A percentile compares a stretch with the other conserved stretches of the same genome.
phyloP scores from a whole-genome alignment of 208 protist genomes.

The Trypanosoma cruzi region DNA sequence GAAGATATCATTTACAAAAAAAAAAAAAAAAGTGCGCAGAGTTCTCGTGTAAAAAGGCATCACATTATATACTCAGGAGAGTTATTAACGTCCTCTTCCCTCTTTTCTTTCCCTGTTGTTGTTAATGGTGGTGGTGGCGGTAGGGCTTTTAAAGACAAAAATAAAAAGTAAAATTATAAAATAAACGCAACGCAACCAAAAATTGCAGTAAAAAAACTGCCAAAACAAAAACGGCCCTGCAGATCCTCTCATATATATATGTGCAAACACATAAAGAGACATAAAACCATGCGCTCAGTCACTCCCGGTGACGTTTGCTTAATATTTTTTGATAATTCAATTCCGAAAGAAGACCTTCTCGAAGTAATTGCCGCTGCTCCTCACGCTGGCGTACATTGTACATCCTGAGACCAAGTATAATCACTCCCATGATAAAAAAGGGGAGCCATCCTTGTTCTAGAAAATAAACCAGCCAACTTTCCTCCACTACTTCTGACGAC shows the following conservation, averaged over 20 bases:
- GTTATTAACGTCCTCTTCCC: too few relatives aligned
- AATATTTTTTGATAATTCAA: slow-evolving; percentile 40
- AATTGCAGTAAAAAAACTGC: background rate
- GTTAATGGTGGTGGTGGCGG: too few relatives aligned
- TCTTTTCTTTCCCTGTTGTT: too few relatives aligned
- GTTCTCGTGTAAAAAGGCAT: too few relatives aligned
- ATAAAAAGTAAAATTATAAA: slow-evolving; percentile 20
- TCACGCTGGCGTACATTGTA: slow-evolving; percentile 79
- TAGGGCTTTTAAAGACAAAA: slow-evolving; percentile 15
- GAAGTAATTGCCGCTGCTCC: slow-evolving; percentile 54
- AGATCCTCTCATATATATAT: background rate
- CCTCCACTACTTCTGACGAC: background rate
- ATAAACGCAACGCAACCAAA: background rate
- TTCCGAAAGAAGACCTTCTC: slow-evolving; percentile 68
- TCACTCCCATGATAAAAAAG: slow-evolving; percentile 68
- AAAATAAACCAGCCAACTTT: slow-evolving; percentile 15
- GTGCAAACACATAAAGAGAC: background rate
- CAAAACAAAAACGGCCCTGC: background rate
- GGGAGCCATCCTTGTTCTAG: slow-evolving; percentile 75
- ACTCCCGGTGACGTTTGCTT: background rate
- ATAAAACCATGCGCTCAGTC: background rate
- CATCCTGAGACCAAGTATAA: slow-evolving; percentile 76
- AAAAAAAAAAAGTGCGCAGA: too few relatives aligned
- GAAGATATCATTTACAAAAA: too few relatives aligned
- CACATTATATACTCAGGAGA: too few relatives aligned